Evolutionary conservation across 2,329 filamentous ascomycete species (phyloP).

Genomic region (Didymella pomorum): DNA sequence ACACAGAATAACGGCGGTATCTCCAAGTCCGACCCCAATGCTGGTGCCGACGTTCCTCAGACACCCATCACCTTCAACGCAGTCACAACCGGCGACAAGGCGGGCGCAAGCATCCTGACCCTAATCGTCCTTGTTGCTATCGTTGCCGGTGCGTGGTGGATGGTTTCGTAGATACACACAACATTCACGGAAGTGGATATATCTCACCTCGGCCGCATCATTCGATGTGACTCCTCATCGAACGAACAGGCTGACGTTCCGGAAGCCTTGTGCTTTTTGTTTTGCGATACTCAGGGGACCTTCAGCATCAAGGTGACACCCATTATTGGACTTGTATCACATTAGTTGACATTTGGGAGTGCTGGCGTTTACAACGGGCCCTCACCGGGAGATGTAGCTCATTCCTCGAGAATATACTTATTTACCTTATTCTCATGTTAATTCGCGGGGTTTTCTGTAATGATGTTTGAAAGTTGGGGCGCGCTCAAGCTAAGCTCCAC

Average conservation of each 20-base stretch:
- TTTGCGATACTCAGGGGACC: conserved; percentile 6
- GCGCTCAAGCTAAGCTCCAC: neutral
- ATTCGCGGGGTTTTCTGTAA: neutral
- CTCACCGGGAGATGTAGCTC: conserved; percentile 7
- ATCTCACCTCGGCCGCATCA: neutral
- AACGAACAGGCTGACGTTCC: neutral
- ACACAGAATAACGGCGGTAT: conserved; percentile 62
- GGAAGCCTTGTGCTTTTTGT: conserved; percentile 6
- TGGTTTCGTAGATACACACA: conserved; percentile 51
- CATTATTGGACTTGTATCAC: conserved; percentile 13
- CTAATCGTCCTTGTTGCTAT: conserved; percentile 64
- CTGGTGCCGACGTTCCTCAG: conserved; percentile 45
- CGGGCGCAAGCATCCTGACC: conserved; percentile 73
- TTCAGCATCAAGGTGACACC: neutral
- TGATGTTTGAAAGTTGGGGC: neutral
- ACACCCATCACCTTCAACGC: conserved; percentile 39
- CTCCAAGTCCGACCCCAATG: conserved; percentile 56
- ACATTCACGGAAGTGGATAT: neutral
- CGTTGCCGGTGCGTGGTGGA: conserved; percentile 64
- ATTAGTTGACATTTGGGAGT: conserved; percentile 18
- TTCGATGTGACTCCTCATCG: neutral
- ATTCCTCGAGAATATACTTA: conserved; percentile 11
- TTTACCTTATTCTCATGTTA: neutral
- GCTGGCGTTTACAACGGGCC: conserved; percentile 11
- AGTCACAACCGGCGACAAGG: conserved; percentile 69